These are phyloP conservation scores for Tubosaeta sp. DNA, from an alignment of 768 basidiomycete genomes.

Conservation along the genomic window DNA sequence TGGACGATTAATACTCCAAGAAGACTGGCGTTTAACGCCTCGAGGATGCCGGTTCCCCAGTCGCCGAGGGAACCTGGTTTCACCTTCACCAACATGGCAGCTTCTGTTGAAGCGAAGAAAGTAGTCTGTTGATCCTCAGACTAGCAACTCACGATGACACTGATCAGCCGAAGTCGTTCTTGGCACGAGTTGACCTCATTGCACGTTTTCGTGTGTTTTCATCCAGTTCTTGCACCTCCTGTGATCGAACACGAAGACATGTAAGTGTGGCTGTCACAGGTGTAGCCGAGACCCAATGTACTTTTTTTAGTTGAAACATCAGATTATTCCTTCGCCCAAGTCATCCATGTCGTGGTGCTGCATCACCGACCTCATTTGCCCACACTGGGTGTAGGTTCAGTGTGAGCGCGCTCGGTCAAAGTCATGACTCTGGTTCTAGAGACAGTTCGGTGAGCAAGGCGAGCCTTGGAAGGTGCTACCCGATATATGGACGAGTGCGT, in stretches of 20 bases:
- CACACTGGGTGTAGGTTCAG: conserved; percentile 10
- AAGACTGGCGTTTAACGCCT: conserved; percentile 43
- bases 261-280: not conserved
- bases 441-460: not conserved
- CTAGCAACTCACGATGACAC: conserved; percentile 45
- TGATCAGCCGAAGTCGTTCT: conserved; percentile 58
- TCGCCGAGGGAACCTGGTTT: conserved; percentile 25
- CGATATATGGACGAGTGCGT: conserved; percentile 2
- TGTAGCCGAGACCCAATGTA: conserved; percentile 3
- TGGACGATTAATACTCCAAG: conserved; percentile 54
- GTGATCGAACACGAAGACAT: conserved; percentile 33
- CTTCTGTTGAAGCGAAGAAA: conserved; percentile 58
- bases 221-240: conserved; percentile 47
- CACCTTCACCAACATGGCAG: conserved; percentile 45
- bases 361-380: conserved; percentile 20
- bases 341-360: conserved; percentile 2
- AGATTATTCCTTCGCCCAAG: conserved; percentile 14
- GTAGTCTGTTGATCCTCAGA: conserved; percentile 41
- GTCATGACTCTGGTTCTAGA: conserved; percentile 14
- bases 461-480: not conserved
- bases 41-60: conserved; percentile 13
- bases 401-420: conserved; percentile 10
- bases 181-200: conserved; percentile 56
- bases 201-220: conserved; percentile 42
- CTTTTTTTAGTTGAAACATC: conserved; percentile 8